These are phyloP conservation scores for Rhodosporidiobolus sp. DNA, from an alignment of 768 basidiomycete species.

Conservation along the genomic window DNA sequence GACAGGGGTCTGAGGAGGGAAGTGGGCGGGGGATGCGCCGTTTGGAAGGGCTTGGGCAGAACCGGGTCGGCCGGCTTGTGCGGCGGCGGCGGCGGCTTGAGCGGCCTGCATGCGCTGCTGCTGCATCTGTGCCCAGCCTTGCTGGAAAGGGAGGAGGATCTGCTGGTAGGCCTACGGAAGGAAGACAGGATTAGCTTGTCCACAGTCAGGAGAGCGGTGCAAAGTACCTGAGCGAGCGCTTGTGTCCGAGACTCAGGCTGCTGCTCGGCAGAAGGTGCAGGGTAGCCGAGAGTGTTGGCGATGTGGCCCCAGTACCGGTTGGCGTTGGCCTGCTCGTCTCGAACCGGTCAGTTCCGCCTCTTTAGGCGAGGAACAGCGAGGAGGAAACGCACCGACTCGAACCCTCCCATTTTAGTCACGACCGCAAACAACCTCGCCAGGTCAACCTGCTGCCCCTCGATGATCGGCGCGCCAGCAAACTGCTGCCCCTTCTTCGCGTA, in stretches of 20 bases:
- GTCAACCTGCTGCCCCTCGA: slow-evolving; percentile 30
- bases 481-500: slow-evolving; percentile 7
- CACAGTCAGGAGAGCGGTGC: not conserved
- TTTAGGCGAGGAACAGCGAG: too few relatives aligned
- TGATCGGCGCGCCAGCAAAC: slow-evolving; percentile 1
- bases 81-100: not conserved
- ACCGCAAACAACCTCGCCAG: slow-evolving; percentile 16
- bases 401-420: slow-evolving; percentile 20
- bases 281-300: slow-evolving; percentile 15
- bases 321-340: not conserved
- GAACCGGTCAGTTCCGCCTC: too few relatives aligned
- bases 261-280: not conserved
- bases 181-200: not conserved
- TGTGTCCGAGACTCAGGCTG: slow-evolving; percentile 15
- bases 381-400: slow-evolving; percentile 3
- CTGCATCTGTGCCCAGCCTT: slow-evolving; percentile 7
- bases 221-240: slow-evolving; percentile 11
- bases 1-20: not conserved
- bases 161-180: slow-evolving; percentile 23
- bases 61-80: not conserved
- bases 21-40: not conserved
- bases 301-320: slow-evolving; percentile 5
- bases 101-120: not conserved
- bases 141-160: slow-evolving; percentile 27
- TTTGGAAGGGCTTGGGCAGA: not conserved